phyloP scores from a whole-genome alignment of 1,284 basidiomycete genomes.

The Limonomyces culmigenus region DNA sequence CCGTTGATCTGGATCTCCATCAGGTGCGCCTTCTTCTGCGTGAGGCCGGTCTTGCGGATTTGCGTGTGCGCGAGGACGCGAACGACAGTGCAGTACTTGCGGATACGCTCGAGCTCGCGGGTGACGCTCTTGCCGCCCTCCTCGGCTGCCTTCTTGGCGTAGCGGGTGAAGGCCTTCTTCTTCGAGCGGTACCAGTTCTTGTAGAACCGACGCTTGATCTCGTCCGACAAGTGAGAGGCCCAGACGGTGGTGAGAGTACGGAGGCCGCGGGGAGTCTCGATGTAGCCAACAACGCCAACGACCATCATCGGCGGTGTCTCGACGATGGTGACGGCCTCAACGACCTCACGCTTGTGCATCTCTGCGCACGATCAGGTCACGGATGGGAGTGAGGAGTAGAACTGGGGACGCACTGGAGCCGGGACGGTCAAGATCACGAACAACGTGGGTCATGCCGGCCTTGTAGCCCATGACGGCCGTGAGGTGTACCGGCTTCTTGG shows the following conservation, averaged over 20 bases:
- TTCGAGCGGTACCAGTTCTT: conserved; percentile 99
- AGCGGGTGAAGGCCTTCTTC: conserved; percentile 99
- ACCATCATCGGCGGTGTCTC: conserved; percentile 97
- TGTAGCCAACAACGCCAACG: conserved; percentile 98
- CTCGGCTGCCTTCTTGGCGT: conserved; percentile 99
- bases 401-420: conserved; percentile 68
- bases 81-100: conserved; percentile 99
- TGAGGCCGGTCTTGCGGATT: conserved; percentile 93
- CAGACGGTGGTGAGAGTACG: conserved; percentile 75
- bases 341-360: conserved; percentile 99
- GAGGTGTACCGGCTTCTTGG: conserved; percentile 98
- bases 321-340: conserved; percentile 92
- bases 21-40: conserved; percentile 99
- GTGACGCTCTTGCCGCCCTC: conserved; percentile 83
- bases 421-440: conserved; percentile 97
- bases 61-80: conserved; percentile 99
- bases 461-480: conserved; percentile 99
- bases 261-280: conserved; percentile 98
- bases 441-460: conserved; percentile 99
- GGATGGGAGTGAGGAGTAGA: background rate
- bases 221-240: conserved; percentile 74
- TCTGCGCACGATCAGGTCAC: conserved; percentile 28
- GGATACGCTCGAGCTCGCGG: conserved; percentile 97
- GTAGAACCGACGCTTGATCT: conserved; percentile 99
- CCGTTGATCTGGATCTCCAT: conserved; percentile 99